Base-by-base conservation (phyloP, 164 flowering plant species). In the Tinospora cordifolia region DNA sequence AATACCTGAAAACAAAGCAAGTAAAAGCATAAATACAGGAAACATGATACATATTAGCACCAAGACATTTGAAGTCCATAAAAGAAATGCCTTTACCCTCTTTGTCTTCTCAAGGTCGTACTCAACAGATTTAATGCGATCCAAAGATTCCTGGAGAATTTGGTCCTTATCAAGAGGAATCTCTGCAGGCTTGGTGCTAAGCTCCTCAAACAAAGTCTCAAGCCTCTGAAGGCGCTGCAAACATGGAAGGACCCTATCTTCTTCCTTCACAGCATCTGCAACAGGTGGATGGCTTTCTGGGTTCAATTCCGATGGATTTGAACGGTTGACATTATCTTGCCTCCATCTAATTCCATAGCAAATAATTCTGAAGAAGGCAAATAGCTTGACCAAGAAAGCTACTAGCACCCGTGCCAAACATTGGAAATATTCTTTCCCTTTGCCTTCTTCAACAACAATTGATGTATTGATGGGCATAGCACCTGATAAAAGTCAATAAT, bases 91-190 rank as follows among this genome's bases (percentile, higher is more conserved):
- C 79, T 78, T 79, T 78, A 90, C 95, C 65, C 83, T 86, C 79
- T 91, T 93, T 68, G 98, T 93, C 78, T 87, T 88, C 69, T 90
- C 96, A 65, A 93, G 92, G 81, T 93, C 98, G 66, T 67, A 73
- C 78, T 93, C 98, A 27, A 93, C 82, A 39, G 83, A 84, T 75
- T 88, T 91, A 68, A 93, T 93, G 74, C 98, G 86, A 58, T 88
- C 84, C 82, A 93, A 71, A 24, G 98, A 93, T 39, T 87, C 90
- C 72, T 76, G 65, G 24, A 93, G 86, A 79, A 90, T 80, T 72
- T 80, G 77, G 62, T 93, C 98, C 83, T 93, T 91, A 51, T 90
- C 93, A 25, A 66, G 5, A 62, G 98, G 97, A 68, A 93, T 86
- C 68, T 41, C 82, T 15, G 84, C 78, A 64, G 94, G 92, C 71